phyloP scores from a whole-genome alignment of 2,329 filamentous ascomycete species.

The Aspergillus puulaauensis region DNA sequence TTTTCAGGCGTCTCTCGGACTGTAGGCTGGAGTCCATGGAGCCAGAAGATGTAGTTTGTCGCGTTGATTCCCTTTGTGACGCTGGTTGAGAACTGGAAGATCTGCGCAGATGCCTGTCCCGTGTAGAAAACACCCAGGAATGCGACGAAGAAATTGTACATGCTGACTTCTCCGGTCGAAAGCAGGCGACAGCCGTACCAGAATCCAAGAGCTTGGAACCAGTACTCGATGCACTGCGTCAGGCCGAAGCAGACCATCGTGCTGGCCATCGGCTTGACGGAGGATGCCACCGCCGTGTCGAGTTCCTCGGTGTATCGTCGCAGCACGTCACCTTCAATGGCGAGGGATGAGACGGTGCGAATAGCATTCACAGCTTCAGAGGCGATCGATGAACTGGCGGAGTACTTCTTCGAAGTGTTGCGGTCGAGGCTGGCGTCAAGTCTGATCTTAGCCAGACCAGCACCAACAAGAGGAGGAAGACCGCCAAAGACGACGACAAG shows the following conservation, averaged over 20 bases:
- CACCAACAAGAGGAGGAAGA: conserved; percentile 46
- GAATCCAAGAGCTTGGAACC: conserved; percentile 83
- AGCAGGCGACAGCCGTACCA: conserved; percentile 86
- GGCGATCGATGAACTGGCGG: conserved; percentile 70
- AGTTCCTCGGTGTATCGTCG: conserved; percentile 67
- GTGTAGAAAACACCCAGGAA: conserved; percentile 88
- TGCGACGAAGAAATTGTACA: conserved; percentile 90
- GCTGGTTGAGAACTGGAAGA: conserved; percentile 86
- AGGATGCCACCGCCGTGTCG: conserved; percentile 36
- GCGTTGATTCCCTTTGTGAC: conserved; percentile 91
- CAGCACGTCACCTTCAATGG: conserved; percentile 79
- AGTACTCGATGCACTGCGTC: conserved; percentile 79
- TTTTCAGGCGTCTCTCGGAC: conserved; percentile 79
- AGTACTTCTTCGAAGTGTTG: conserved; percentile 74
- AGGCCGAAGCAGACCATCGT: conserved; percentile 71
- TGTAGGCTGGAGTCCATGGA: conserved; percentile 77
- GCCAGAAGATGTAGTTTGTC: conserved; percentile 72
- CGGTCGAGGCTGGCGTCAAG: conserved; percentile 73
- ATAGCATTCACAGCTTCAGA: conserved; percentile 93
- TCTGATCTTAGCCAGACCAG: conserved; percentile 52
- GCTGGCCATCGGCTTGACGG: conserved; percentile 56
- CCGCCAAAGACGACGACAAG: conserved; percentile 50
- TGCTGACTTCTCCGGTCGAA: conserved; percentile 65
- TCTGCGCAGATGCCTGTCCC: conserved; percentile 83
- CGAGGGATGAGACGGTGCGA: conserved; percentile 87